A percentile compares a stretch with the other conserved stretches of the same genome.
Evolutionary conservation across 805 yeast genomes (phyloP).

Genomic region (Suhomyces xylopsoci): DNA sequence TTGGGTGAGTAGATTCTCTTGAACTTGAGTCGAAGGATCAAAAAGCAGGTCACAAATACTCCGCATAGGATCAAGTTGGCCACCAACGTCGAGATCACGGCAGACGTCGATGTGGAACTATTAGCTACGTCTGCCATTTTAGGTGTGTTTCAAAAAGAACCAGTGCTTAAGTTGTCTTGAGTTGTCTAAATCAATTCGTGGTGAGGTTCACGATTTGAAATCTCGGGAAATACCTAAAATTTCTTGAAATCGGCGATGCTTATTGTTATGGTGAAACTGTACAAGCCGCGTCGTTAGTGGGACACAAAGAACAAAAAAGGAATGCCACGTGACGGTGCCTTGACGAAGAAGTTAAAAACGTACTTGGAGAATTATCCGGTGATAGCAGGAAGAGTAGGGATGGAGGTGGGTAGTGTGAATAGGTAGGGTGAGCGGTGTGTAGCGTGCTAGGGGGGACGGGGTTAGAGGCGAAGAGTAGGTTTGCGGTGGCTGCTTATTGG

Average conservation of each 20-base stretch:
- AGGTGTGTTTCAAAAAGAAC: too few species aligned
- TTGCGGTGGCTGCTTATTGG: background rate
- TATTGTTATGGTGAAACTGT: background rate
- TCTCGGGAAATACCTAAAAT: background rate
- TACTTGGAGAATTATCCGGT: too few species aligned
- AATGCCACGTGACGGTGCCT: background rate
- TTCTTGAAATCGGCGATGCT: background rate
- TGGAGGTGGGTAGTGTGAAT: too few species aligned
- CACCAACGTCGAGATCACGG: conserved; percentile 69
- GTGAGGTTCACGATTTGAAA: too few species aligned
- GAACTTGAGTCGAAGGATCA: conserved; percentile 63
- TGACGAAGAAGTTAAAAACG: background rate
- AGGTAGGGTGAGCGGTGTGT: too few species aligned
- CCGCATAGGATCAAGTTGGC: conserved; percentile 67
- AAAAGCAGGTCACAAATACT: conserved; percentile 57
- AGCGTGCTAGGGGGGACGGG: background rate
- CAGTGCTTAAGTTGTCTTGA: too few species aligned
- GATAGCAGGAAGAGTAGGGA: background rate
- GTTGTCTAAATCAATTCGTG: too few species aligned
- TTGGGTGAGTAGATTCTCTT: conserved; percentile 84
- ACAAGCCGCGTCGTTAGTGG: background rate
- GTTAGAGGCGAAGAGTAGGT: background rate
- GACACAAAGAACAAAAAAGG: background rate
- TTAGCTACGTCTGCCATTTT: conserved; percentile 14
- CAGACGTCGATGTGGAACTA: conserved; percentile 58